Base-by-base conservation (phyloP, 2,329 filamentous ascomycete species). In the Samsoniella hepiali region DNA sequence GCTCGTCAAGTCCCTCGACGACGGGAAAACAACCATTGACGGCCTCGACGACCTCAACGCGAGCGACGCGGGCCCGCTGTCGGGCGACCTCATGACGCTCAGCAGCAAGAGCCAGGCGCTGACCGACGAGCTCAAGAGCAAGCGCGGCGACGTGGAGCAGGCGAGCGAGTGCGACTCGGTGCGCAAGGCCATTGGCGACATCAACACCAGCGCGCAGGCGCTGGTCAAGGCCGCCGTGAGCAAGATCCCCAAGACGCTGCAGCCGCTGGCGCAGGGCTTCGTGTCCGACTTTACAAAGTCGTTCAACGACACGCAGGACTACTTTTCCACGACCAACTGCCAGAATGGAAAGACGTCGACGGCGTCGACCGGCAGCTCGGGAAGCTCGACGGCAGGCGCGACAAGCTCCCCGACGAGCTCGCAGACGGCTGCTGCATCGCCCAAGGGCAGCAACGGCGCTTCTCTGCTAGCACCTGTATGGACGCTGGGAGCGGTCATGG, bases 71-170 rank as follows among this genome's bases (percentile, higher is more conserved):
- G 22, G 45, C 6, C 32, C 56, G 13, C 56, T 64, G 29, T 17
- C 49, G 8, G 15, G 40, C 27, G 34, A 31, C 49, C 56, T 64
- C 38, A 22, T 17, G 11, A 13, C 15, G 31, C 62, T 64, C 55
- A 64, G 58, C 62, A 22, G 40, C 40, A 55, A 64, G 47, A 47
- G 56, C 49, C 49, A 64, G 56, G n/a, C 36, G 22, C 62, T 64
- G 6, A 64, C 38, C 31, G 22, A 38, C 29, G 62, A 77, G 49
- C 38, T 64, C n/a, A 64, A 64, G 62, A 17, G 4, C 17, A 64
- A 64, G 56, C 62, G 62, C 50, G 42, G 50, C 62, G 57, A 53
- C 17, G 56, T 59, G 3, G 62, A 53, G 11, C 5, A 56, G 32
- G 62, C 55, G 13, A 27, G 57, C 62, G 56, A 60, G 49, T 64